phyloP scores from a whole-genome alignment of 768 basidiomycete genomes.

The Pisolithus sp. region DNA sequence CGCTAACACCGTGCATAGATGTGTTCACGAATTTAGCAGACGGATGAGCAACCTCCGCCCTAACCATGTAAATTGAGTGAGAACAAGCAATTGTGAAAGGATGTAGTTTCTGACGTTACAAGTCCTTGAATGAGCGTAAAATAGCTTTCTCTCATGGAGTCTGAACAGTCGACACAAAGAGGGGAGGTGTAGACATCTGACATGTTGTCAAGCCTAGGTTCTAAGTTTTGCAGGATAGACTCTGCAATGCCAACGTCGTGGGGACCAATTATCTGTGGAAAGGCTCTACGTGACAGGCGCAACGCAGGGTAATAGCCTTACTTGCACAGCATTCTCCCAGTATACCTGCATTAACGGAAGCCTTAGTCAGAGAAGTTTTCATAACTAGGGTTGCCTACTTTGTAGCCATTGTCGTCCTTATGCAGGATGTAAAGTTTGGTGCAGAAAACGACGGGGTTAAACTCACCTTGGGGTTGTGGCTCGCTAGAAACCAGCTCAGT shows the following conservation, averaged over 20 bases:
- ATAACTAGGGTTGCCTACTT: conserved; percentile 36
- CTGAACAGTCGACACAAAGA: conserved; percentile 50
- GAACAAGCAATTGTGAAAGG: background rate
- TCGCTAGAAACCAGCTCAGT: conserved; percentile 39
- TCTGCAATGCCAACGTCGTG: conserved; percentile 74
- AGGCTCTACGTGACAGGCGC: background rate
- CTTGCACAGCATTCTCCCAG: conserved; percentile 86
- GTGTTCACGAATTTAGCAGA: conserved; percentile 72
- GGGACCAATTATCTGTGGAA: conserved; percentile 68
- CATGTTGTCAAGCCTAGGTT: conserved; percentile 42
- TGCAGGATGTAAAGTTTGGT: conserved; percentile 1
- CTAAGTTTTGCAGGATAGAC: conserved; percentile 55
- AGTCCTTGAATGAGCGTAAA: conserved; percentile 34
- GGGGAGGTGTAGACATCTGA: conserved; percentile 32
- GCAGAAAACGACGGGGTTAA: background rate
- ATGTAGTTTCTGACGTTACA: conserved; percentile 13
- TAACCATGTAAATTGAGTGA: conserved; percentile 1
- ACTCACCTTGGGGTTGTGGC: conserved; percentile 83
- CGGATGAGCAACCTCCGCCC: conserved; percentile 4
- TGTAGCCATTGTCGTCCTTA: conserved; percentile 85
- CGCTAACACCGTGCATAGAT: conserved; percentile 86
- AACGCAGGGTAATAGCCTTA: conserved; percentile 19
- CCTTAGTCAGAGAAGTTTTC: background rate
- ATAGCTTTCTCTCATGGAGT: conserved; percentile 55
- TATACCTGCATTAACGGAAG: conserved; percentile 51